phyloP scores from a whole-genome alignment of 106 monocot species.

The Acorus calamus region DNA sequence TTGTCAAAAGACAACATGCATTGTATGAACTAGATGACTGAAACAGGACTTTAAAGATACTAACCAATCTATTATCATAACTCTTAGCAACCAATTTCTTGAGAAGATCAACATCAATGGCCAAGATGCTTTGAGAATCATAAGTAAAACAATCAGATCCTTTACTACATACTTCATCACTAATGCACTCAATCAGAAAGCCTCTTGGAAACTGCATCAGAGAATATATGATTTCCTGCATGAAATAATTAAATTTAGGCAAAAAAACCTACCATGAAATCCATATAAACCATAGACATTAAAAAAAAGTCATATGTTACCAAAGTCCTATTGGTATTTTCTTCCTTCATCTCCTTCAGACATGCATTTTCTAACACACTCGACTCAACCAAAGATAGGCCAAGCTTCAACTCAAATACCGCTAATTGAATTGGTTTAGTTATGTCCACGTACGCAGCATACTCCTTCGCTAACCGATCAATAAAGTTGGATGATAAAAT shows the following conservation, averaged over 20 bases:
- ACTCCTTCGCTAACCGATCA: conserved; percentile 48
- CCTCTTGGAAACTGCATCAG: conserved; percentile 63
- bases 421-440: conserved; percentile 84
- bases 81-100: conserved; percentile 35
- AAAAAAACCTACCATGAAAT: not conserved
- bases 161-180: conserved; percentile 5
- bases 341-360: conserved; percentile 31
- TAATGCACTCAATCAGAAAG: conserved; percentile 6
- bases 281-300: not conserved
- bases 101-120: conserved; percentile 24
- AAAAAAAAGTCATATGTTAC: conserved; percentile 21
- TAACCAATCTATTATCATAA: no score
- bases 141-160: not conserved
- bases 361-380: conserved; percentile 43
- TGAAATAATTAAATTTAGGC: not conserved
- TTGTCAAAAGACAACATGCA: no score
- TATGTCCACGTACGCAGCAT: conserved; percentile 60
- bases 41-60: no score
- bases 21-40: no score
- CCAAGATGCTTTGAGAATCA: conserved; percentile 9
- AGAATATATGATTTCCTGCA: conserved; percentile 57
- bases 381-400: conserved; percentile 44
- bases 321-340: conserved; percentile 27
- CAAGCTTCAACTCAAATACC: conserved; percentile 90
- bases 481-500: conserved; percentile 50